phyloP scores from a whole-genome alignment of 1,284 basidiomycete species.

The Pyrrhoderma lamaoense region DNA sequence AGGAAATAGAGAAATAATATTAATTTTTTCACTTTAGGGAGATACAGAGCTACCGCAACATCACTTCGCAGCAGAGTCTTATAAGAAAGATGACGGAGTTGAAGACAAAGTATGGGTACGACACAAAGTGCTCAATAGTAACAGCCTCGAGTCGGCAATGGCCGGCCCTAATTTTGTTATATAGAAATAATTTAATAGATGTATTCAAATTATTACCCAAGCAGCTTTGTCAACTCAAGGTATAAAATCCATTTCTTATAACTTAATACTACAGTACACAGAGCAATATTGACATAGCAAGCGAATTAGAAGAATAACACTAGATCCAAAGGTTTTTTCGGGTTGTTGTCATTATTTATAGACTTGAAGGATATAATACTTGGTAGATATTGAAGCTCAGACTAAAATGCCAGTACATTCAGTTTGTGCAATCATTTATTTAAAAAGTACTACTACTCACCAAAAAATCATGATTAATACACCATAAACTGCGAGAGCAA shows the following conservation, averaged over 20 bases:
- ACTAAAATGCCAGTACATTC: slow-evolving; percentile 31
- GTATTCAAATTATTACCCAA: no score
- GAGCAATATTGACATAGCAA: neutral
- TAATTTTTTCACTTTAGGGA: no score
- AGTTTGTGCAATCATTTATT: no score
- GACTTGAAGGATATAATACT: slow-evolving; percentile 33
- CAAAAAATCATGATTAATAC: slow-evolving; percentile 81
- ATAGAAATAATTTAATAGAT: no score
- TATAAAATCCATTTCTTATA: no score
- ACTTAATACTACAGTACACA: neutral
- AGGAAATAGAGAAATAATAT: no score
- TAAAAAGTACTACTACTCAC: slow-evolving; percentile 38
- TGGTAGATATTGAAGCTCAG: slow-evolving; percentile 72
- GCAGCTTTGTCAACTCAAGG: no score
- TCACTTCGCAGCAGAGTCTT: no score
- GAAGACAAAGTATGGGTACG: neutral
- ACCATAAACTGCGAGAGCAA: slow-evolving; percentile 72
- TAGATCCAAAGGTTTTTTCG: no score
- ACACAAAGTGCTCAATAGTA: neutral
- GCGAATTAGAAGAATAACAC: neutral
- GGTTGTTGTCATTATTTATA: no score
- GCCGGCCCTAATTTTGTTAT: neutral
- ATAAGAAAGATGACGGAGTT: slow-evolving; percentile 1
- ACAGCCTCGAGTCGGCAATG: neutral
- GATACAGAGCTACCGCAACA: no score